Conservation (phyloP, 2,329 filamentous ascomycete species). For the Fusarium nygamai region DNA sequence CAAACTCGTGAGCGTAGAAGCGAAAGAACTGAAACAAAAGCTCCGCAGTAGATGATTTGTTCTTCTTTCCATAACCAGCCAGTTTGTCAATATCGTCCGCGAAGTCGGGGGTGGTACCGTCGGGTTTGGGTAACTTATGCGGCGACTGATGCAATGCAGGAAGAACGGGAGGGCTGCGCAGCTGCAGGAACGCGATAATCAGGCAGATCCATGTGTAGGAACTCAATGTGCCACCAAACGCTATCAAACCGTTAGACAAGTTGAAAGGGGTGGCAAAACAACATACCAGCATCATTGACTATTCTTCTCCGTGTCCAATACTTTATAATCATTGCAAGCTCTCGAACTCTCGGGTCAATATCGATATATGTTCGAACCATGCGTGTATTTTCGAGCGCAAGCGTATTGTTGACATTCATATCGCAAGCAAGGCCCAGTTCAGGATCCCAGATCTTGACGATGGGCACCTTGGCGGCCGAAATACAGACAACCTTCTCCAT, state of each 20-base stretch:
- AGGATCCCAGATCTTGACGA: slow-evolving; percentile 98
- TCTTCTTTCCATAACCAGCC: slow-evolving; percentile 77
- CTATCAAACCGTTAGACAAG: slow-evolving; percentile 57
- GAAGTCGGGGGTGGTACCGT: slow-evolving; percentile 79
- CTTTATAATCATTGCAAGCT: slow-evolving; percentile 96
- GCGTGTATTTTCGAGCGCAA: slow-evolving; percentile 93
- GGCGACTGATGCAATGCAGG: slow-evolving; percentile 82
- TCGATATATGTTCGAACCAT: slow-evolving; percentile 99
- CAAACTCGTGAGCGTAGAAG: slow-evolving; percentile 91
- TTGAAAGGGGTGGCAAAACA: not conserved
- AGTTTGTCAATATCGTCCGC: slow-evolving; percentile 85
- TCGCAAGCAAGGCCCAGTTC: slow-evolving; percentile 90
- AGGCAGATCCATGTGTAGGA: slow-evolving; percentile 99
- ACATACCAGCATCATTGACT: slow-evolving; percentile 93
- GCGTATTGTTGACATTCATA: slow-evolving; percentile 98
- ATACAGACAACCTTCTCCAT: slow-evolving; percentile 98
- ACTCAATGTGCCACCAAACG: slow-evolving; percentile 91
- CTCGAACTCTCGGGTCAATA: slow-evolving; percentile 88
- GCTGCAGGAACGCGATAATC: slow-evolving; percentile 95
- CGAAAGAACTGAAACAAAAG: slow-evolving; percentile 97
- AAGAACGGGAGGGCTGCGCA: slow-evolving; percentile 82
- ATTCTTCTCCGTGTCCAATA: slow-evolving; percentile 95
- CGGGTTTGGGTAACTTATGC: slow-evolving; percentile 60
- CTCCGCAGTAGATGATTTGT: slow-evolving; percentile 83
- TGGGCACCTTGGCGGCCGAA: slow-evolving; percentile 93